Conservation (phyloP, 768 basidiomycete species). For the Calocybe cyanea region DNA sequence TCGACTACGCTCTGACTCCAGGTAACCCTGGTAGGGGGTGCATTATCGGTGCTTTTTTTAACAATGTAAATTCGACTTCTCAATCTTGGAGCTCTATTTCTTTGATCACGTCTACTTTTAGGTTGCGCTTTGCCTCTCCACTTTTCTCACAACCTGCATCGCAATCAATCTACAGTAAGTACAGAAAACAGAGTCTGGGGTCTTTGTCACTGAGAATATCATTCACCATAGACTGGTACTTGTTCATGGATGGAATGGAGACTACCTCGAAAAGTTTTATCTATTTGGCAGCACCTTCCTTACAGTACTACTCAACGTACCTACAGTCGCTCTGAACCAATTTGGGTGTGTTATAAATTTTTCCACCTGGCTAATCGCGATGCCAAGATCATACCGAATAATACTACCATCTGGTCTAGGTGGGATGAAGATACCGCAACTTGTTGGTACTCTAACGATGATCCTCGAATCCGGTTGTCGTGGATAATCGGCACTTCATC, state of each 20-base stretch:
- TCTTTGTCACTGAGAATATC: too few species aligned
- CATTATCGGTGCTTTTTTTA: too few species aligned
- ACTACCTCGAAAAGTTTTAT: conserved; percentile 9
- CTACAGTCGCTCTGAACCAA: conserved; percentile 3
- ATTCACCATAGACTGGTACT: conserved; percentile 8
- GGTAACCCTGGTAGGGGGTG: too few species aligned
- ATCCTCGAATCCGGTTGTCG: conserved; percentile 10
- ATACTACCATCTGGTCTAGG: conserved; percentile 4
- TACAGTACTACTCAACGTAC: background rate
- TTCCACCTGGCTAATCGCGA: too few species aligned
- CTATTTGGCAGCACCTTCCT: conserved; percentile 2
- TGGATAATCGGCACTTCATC: conserved; percentile 24
- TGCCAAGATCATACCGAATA: background rate
- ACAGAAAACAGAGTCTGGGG: too few species aligned
- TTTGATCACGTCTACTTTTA: too few species aligned
- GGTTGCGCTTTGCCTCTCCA: too few species aligned
- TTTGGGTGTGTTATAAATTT: conserved; percentile 6
- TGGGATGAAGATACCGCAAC: conserved; percentile 15
- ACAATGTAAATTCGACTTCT: too few species aligned
- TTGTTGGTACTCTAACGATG: conserved; percentile 20
- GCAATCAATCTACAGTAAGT: conserved; percentile 23
- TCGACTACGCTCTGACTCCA: too few species aligned
- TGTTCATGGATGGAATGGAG: conserved; percentile 3
- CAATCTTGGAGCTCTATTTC: too few species aligned
- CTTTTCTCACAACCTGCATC: too few species aligned